phyloP scores from a whole-genome alignment of 2,329 filamentous ascomycete genomes.

The Pestalotiopsis sp. region DNA sequence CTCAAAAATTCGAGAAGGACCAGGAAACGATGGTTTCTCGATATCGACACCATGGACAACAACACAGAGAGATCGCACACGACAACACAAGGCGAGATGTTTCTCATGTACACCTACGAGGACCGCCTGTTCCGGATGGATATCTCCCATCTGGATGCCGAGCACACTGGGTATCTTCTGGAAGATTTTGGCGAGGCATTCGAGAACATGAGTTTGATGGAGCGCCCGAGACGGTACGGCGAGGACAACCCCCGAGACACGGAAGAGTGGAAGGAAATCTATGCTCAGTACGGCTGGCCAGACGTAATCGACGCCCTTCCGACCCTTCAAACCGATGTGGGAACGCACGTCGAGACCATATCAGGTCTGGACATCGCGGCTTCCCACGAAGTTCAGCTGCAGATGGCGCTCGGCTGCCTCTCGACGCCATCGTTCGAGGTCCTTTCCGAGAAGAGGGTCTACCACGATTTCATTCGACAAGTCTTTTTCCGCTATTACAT shows the following conservation, averaged over 20 bases:
- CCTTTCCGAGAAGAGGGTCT: neutral
- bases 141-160: neutral
- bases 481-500: neutral
- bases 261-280: neutral
- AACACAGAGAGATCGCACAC: neutral
- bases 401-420: neutral
- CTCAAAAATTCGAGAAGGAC: neutral
- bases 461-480: neutral
- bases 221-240: neutral
- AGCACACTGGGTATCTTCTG: neutral
- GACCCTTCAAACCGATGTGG: neutral
- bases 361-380: neutral
- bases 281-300: neutral
- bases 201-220: neutral
- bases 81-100: neutral
- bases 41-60: neutral
- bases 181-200: neutral
- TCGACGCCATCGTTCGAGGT: neutral
- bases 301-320: neutral
- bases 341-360: neutral
- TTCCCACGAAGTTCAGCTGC: neutral
- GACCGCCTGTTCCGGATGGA: neutral
- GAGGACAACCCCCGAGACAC: neutral
- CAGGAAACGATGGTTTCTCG: neutral
- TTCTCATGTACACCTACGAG: neutral